phyloP scores from a whole-genome alignment of 164 flowering plant genomes.

The Annona cherimola region DNA sequence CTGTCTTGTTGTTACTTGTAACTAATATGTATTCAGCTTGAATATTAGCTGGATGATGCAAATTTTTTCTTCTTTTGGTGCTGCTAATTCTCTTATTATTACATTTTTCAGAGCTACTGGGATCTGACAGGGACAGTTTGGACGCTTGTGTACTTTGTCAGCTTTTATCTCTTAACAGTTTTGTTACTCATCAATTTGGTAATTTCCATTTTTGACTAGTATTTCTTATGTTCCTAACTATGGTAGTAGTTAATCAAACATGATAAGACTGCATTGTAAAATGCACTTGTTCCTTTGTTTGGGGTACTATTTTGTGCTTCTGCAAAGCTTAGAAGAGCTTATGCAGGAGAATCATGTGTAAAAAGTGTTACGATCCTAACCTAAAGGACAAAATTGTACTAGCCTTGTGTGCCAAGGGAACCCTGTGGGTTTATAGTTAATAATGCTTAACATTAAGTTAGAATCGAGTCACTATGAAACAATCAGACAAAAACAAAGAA shows the following conservation, averaged over 20 bases:
- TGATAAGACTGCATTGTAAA: neutral
- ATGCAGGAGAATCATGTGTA: neutral
- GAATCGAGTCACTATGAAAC: no score
- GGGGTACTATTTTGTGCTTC: neutral
- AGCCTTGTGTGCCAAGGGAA: no score
- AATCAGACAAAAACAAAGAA: no score
- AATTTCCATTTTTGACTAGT: constrained; percentile 6
- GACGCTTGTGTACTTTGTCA: constrained; percentile 64
- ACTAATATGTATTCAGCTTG: neutral
- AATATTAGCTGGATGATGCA: neutral
- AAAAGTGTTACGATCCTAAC: no score
- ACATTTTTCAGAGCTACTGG: constrained; percentile 63
- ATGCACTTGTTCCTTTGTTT: neutral
- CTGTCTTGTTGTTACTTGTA: neutral
- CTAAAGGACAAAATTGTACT: no score
- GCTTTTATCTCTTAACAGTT: constrained; percentile 80
- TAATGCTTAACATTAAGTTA: no score
- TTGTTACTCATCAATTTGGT: constrained; percentile 82
- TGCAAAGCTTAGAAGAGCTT: neutral
- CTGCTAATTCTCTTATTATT: constrained; percentile 9
- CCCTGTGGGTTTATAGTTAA: no score
- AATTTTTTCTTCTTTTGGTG: neutral
- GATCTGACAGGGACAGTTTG: constrained; percentile 73
- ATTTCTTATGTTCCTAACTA: neutral
- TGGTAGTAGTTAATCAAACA: neutral